Percentiles rank a stretch among this genome's conserved stretches.
phyloP scores from a whole-genome alignment of 1,284 basidiomycete species.

The Ganoderma lingzhi region DNA sequence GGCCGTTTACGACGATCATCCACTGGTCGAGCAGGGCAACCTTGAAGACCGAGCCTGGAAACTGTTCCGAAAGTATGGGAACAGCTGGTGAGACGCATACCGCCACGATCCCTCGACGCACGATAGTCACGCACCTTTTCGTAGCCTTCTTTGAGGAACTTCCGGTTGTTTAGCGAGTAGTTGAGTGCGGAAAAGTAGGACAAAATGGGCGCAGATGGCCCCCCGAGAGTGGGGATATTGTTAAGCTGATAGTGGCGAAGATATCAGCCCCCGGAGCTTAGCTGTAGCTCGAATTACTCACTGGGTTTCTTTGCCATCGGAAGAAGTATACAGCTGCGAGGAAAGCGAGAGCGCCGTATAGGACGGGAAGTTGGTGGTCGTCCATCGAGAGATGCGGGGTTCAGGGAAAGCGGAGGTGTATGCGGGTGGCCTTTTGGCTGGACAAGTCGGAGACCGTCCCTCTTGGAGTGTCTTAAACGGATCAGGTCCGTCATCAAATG shows the following conservation, averaged over 20 bases:
- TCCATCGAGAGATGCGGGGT: neutral
- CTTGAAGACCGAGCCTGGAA: slow-evolving; percentile 39
- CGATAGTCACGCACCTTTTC: slow-evolving; percentile 39
- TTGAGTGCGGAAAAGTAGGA: slow-evolving; percentile 38
- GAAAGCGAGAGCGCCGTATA: neutral
- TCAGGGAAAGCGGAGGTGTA: neutral
- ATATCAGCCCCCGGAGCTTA: neutral
- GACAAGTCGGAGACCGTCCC: too few species aligned
- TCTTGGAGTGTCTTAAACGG: too few species aligned
- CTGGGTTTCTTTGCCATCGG: slow-evolving; percentile 11
- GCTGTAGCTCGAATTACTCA: neutral
- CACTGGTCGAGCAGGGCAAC: slow-evolving; percentile 46
- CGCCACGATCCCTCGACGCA: neutral
- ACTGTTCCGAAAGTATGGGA: slow-evolving; percentile 28
- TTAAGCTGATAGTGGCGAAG: slow-evolving; percentile 18
- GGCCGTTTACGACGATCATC: slow-evolving; percentile 37
- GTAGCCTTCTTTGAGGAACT: slow-evolving; percentile 39
- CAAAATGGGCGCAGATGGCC: slow-evolving; percentile 35
- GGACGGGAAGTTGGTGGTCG: neutral
- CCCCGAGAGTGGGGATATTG: slow-evolving; percentile 41
- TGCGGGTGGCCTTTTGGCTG: neutral
- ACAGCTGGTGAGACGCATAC: neutral
- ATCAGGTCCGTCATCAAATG: too few species aligned
- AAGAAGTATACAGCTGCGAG: neutral
- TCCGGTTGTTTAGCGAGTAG: slow-evolving; percentile 32